Percentiles rank a stretch among this genome's conserved stretches.
These are phyloP conservation scores for Escallonia rubra DNA, from an alignment of 129 eudicot genomes.

Conservation along the genomic window DNA sequence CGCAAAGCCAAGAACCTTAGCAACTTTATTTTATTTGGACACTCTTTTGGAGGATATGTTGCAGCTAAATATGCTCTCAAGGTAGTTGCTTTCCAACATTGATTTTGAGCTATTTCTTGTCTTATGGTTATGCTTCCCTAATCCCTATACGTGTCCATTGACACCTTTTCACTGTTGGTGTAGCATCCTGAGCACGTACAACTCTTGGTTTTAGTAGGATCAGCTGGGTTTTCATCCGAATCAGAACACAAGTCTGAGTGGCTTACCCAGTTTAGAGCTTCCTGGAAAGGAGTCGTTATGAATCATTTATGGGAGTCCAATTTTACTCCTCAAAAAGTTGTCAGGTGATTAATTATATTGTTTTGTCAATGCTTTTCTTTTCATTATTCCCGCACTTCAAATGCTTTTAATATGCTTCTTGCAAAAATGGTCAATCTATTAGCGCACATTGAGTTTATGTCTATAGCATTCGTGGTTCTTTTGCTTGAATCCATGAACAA, in stretches of 20 bases:
- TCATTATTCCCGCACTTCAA: too few species aligned
- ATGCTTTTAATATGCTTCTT: too few species aligned
- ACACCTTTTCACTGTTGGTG: too few species aligned
- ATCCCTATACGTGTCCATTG: too few species aligned
- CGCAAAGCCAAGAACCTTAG: slow-evolving; percentile 86
- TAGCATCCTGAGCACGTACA: slow-evolving; percentile 96
- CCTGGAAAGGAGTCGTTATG: slow-evolving; percentile 90
- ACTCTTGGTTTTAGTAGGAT: slow-evolving; percentile 85
- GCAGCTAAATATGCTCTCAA: slow-evolving; percentile 90
- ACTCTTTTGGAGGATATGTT: slow-evolving; percentile 96
- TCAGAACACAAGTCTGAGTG: slow-evolving; percentile 64
- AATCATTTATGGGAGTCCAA: slow-evolving; percentile 97
- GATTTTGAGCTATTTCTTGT: too few species aligned
- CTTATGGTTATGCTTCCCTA: too few species aligned
- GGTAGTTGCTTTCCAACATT: slow-evolving; percentile 35
- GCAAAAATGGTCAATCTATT: too few species aligned
- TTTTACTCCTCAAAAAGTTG: slow-evolving; percentile 86
- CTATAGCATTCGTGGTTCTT: too few species aligned
- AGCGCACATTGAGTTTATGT: too few species aligned
- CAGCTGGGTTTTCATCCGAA: slow-evolving; percentile 85
- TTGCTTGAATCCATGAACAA: too few species aligned
- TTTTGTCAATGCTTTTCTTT: too few species aligned
- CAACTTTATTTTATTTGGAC: slow-evolving; percentile 89
- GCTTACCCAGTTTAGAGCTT: slow-evolving; percentile 63
- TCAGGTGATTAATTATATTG: slow-evolving; percentile 56